These are phyloP conservation scores for Metschnikowia gelsemii DNA, from an alignment of 805 yeast genomes.

Conservation along the genomic window DNA sequence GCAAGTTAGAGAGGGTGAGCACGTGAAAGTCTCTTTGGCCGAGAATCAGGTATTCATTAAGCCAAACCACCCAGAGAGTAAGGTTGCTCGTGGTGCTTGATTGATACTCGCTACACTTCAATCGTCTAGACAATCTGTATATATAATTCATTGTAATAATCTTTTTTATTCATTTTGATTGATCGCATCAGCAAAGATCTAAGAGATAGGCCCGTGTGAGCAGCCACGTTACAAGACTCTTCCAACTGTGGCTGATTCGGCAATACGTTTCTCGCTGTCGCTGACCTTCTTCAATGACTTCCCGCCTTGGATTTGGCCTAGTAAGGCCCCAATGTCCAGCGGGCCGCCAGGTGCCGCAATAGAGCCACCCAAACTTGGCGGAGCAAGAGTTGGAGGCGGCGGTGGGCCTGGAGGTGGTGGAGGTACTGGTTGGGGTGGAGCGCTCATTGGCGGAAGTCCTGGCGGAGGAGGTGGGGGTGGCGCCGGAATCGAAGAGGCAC, in stretches of 20 bases:
- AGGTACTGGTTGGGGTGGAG: constrained; percentile 12
- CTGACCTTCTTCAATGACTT: constrained; percentile 50
- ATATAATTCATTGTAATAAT: neutral
- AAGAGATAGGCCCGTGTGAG: too few species aligned
- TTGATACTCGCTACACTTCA: too few species aligned
- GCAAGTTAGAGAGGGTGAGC: constrained; percentile 48
- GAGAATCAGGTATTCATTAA: constrained; percentile 27
- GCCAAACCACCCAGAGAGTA: constrained; percentile 33
- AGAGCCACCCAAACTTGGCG: constrained; percentile 25
- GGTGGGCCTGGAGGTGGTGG: constrained; percentile 16
- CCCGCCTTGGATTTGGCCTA: constrained; percentile 60
- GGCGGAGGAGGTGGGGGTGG: constrained; percentile 14
- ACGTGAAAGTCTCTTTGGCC: constrained; percentile 29
- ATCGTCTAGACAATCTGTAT: too few species aligned
- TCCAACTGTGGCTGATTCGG: constrained; percentile 50
- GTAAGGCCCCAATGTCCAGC: constrained; percentile 46
- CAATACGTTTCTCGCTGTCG: constrained; percentile 46
- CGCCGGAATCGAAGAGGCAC: constrained; percentile 4
- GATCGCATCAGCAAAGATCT: too few species aligned
- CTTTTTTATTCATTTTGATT: too few species aligned
- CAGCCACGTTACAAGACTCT: constrained; percentile 35
- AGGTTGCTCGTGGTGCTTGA: neutral
- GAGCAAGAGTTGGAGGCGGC: constrained; percentile 13
- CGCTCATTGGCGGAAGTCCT: constrained; percentile 8
- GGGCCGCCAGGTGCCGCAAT: constrained; percentile 27